These are phyloP conservation scores for Cytospora chrysosperma DNA, from an alignment of 2,329 filamentous ascomycete species.

Conservation along the genomic window DNA sequence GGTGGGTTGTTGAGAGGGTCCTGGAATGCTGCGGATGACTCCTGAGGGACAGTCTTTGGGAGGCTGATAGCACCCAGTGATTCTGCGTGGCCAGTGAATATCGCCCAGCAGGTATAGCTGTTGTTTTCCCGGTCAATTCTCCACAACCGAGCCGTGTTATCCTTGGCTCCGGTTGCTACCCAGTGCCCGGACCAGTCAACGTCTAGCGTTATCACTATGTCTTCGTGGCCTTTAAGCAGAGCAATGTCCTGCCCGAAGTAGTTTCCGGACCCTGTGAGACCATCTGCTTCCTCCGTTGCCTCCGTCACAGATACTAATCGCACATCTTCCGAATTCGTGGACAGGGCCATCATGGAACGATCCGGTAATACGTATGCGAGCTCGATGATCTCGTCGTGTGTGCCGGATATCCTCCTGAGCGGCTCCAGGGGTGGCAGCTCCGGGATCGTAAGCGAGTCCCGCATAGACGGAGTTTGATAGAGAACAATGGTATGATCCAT, in stretches of 20 bases:
- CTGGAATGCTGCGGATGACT: constrained; percentile 67
- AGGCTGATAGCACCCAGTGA: constrained; percentile 88
- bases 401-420: constrained; percentile 83
- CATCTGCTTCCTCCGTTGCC: constrained; percentile 31
- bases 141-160: constrained; percentile 93
- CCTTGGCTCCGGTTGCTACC: constrained; percentile 94
- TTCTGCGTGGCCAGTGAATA: constrained; percentile 88
- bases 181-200: constrained; percentile 96
- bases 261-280: constrained; percentile 33
- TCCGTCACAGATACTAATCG: constrained; percentile 74
- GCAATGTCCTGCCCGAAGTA: constrained; percentile 92
- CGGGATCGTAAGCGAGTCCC: constrained; percentile 36
- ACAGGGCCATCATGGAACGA: constrained; percentile 79
- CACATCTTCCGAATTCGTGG: constrained; percentile 93
- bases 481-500: constrained; percentile 85
- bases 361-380: constrained; percentile 81
- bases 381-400: constrained; percentile 97
- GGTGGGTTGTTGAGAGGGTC: constrained; percentile 80
- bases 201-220: constrained; percentile 93
- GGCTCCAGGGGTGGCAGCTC: constrained; percentile 45
- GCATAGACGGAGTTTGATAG: constrained; percentile 52
- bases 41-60: constrained; percentile 66
- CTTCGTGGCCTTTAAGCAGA: constrained; percentile 83
- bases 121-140: constrained; percentile 72
- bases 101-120: constrained; percentile 54